phyloP scores from a whole-genome alignment of 2,329 filamentous ascomycete species.

The Aspergillus hiratsukae region DNA sequence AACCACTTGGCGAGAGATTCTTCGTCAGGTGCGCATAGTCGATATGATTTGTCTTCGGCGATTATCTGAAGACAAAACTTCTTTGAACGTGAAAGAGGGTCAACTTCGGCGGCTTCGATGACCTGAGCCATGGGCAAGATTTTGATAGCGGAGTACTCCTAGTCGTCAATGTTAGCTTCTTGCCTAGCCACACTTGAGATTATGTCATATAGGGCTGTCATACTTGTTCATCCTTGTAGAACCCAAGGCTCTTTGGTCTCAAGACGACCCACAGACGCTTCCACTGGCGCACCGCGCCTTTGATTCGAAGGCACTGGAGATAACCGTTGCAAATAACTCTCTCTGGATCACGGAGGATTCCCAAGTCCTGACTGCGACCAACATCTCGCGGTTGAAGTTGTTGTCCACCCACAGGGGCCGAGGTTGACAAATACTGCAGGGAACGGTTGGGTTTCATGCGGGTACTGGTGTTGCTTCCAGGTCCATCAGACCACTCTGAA shows the following conservation, averaged over 20 bases:
- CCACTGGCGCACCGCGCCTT: constrained; percentile 80
- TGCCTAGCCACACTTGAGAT: not conserved
- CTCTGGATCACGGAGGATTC: constrained; percentile 64
- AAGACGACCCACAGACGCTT: constrained; percentile 92
- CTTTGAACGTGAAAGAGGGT: constrained; percentile 80
- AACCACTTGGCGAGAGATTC: constrained; percentile 78
- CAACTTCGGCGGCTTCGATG: constrained; percentile 88
- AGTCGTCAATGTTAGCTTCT: constrained; percentile 16
- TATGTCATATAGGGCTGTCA: not conserved
- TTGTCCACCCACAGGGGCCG: constrained; percentile 26
- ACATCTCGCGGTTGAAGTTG: constrained; percentile 47
- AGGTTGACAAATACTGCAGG: constrained; percentile 25
- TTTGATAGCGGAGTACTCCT: constrained; percentile 81
- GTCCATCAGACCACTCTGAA: constrained; percentile 76
- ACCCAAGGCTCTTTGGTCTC: constrained; percentile 73
- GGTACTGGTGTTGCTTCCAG: constrained; percentile 23
- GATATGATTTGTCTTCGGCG: constrained; percentile 80
- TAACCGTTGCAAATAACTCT: constrained; percentile 93
- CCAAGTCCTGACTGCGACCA: constrained; percentile 58
- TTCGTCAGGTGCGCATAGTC: constrained; percentile 74
- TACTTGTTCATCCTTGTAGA: constrained; percentile 81
- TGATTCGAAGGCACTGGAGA: constrained; percentile 77
- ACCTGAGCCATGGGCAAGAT: constrained; percentile 75
- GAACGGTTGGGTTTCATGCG: constrained; percentile 24
- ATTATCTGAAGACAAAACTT: constrained; percentile 87